Conservation (phyloP, 2,329 filamentous ascomycete genomes). For the Claviceps pazoutovae region DNA sequence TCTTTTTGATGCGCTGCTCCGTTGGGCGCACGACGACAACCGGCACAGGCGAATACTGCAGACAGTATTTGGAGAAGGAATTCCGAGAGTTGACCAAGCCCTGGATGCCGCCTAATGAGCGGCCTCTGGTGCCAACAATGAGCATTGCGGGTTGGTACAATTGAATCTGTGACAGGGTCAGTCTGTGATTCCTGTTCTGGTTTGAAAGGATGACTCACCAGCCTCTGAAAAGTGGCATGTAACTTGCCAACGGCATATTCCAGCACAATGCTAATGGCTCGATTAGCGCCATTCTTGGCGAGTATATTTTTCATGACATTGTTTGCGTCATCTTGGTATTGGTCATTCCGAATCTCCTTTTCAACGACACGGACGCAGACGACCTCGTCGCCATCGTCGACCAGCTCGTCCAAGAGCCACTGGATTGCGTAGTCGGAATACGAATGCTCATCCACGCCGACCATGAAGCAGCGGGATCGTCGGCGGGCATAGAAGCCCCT, state of each 20-base stretch:
- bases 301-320: constrained; percentile 63
- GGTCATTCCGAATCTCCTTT: constrained; percentile 59
- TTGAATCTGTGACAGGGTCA: constrained; percentile 48
- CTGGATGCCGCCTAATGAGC: constrained; percentile 74
- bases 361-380: constrained; percentile 82
- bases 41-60: constrained; percentile 85
- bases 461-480: constrained; percentile 76
- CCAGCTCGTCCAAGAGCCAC: constrained; percentile 82
- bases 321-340: constrained; percentile 65
- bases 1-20: constrained; percentile 80
- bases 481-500: constrained; percentile 71
- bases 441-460: constrained; percentile 78
- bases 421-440: constrained; percentile 88
- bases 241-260: constrained; percentile 85
- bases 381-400: constrained; percentile 87
- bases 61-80: constrained; percentile 85
- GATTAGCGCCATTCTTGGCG: constrained; percentile 62
- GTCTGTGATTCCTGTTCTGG: too few relatives aligned
- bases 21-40: constrained; percentile 84
- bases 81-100: constrained; percentile 64
- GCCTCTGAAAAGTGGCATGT: constrained; percentile 77
- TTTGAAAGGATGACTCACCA: constrained; percentile 43
- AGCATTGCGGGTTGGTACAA: constrained; percentile 86
- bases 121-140: constrained; percentile 76
- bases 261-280: constrained; percentile 71